These are phyloP conservation scores for Neurospora sublineolata DNA, from an alignment of 495 filamentous ascomycete species.

Conservation along the genomic window DNA sequence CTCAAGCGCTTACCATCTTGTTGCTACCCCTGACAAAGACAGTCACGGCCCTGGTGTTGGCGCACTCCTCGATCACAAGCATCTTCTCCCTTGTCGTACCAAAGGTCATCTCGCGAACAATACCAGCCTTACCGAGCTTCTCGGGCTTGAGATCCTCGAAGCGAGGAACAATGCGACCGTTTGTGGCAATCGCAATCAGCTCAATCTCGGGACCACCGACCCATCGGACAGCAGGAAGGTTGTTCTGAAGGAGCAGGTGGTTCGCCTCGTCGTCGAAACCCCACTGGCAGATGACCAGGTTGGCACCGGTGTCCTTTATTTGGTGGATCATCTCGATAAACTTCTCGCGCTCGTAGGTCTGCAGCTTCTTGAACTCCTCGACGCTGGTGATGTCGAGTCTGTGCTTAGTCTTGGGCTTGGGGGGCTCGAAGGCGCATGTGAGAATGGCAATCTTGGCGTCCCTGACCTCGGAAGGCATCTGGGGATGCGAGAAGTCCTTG, in stretches of 20 bases:
- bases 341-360: slow-evolving; percentile 88
- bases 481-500: slow-evolving; percentile 99
- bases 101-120: slow-evolving; percentile 90
- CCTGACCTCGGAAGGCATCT: slow-evolving; percentile 89
- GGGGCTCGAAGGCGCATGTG: slow-evolving; percentile 98
- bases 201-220: slow-evolving; percentile 98
- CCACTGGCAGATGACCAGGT: slow-evolving; percentile 98
- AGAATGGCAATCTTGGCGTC: slow-evolving; percentile 96
- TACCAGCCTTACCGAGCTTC: slow-evolving; percentile 82
- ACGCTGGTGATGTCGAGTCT: slow-evolving; percentile 96
- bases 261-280: slow-evolving; percentile 99
- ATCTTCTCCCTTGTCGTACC: slow-evolving; percentile 98
- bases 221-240: slow-evolving; percentile 93
- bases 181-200: slow-evolving; percentile 95
- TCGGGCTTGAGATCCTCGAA: slow-evolving; percentile 87
- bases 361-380: slow-evolving; percentile 93
- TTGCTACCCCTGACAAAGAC: slow-evolving; percentile 95
- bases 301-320: slow-evolving; percentile 94
- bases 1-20: slow-evolving; percentile 68
- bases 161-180: slow-evolving; percentile 90
- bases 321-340: slow-evolving; percentile 98
- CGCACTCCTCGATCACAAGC: slow-evolving; percentile 98
- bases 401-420: slow-evolving; percentile 99
- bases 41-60: slow-evolving; percentile 92
- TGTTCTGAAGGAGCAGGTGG: slow-evolving; percentile 88